Base-by-base conservation (phyloP, 129 eudicot genomes). In the Apium graveolens region DNA sequence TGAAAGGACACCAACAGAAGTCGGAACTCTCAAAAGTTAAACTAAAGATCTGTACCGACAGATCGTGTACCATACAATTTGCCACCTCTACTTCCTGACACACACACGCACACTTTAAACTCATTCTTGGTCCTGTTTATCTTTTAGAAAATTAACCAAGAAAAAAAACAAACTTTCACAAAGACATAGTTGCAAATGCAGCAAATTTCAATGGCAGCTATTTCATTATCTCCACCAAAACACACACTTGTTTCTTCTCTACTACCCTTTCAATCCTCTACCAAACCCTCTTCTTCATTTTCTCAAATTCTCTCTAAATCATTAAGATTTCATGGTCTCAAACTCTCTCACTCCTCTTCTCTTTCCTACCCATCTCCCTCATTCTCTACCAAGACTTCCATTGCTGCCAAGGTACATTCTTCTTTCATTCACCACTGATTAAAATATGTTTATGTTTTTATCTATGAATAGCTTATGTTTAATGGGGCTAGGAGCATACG, bases 391-490 rank as follows among this genome's bases (percentile, higher is more conserved):
- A 91, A 80, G 82, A 29, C 73, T 31, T 32, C 87, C 76, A 81
- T 93, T 53, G 68, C 83, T 80, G 93, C 96, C 43, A 92, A 92
- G 91, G 96, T 90, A 88, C 88, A 74, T 80, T 17, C 43, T 24
- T 20, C 20, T 20, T 51, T 57, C 32, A n/a, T n/a, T 57, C 31
- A 53, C 43, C 73, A 37, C 18, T 66, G 6, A 66, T 29, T 35
- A 63, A 63, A 10, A 63, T 27, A 51, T 18, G 26, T 51, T 7
- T 10, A 8, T 62, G 4, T 62, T 5, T 1, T 35, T 35, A n/a
- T n/a, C n/a, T n/a, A n/a, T n/a, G n/a, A n/a, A n/a, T n/a, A n/a
- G n/a, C n/a, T n/a, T n/a, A n/a, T n/a, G n/a, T n/a, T n/a, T n/a
- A n/a, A n/a, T n/a, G n/a, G n/a, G n/a, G n/a, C n/a, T n/a, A n/a